phyloP scores from a whole-genome alignment of 768 basidiomycete genomes.

The Fistulinella prunicolor region DNA sequence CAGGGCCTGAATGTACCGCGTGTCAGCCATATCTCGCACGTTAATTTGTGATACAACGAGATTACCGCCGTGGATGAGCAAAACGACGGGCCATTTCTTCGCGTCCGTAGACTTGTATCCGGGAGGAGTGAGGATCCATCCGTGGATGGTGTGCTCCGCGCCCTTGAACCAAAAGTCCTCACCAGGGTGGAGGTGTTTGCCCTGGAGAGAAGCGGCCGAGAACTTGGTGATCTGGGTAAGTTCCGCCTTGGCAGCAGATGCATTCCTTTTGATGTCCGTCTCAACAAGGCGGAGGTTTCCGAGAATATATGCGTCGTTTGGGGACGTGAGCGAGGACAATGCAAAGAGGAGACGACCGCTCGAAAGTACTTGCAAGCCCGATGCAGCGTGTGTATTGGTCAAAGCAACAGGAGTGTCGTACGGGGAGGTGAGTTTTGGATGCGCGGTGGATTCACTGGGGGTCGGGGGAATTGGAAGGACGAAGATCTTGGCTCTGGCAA shows the following conservation, averaged over 20 bases:
- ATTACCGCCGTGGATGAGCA: constrained; percentile 78
- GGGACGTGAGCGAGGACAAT: constrained; percentile 69
- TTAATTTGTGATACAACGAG: background rate
- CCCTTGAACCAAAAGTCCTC: constrained; percentile 92
- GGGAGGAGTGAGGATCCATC: constrained; percentile 79
- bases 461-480: constrained; percentile 63
- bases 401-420: constrained; percentile 56
- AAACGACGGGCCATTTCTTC: constrained; percentile 75
- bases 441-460: constrained; percentile 50
- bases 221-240: constrained; percentile 64
- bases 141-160: constrained; percentile 74
- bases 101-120: constrained; percentile 64
- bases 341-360: constrained; percentile 67
- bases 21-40: background rate
- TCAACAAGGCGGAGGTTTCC: constrained; percentile 45
- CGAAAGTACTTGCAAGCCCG: constrained; percentile 59
- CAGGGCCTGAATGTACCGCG: constrained; percentile 48
- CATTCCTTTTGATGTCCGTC: constrained; percentile 35
- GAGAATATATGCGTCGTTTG: constrained; percentile 76
- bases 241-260: constrained; percentile 28
- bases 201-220: constrained; percentile 50
- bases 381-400: constrained; percentile 54
- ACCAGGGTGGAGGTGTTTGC: constrained; percentile 56
- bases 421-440: constrained; percentile 41
- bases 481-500: constrained; percentile 75